Conservation (phyloP, 2,329 filamentous ascomycete genomes). For the Periconia sp. region DNA sequence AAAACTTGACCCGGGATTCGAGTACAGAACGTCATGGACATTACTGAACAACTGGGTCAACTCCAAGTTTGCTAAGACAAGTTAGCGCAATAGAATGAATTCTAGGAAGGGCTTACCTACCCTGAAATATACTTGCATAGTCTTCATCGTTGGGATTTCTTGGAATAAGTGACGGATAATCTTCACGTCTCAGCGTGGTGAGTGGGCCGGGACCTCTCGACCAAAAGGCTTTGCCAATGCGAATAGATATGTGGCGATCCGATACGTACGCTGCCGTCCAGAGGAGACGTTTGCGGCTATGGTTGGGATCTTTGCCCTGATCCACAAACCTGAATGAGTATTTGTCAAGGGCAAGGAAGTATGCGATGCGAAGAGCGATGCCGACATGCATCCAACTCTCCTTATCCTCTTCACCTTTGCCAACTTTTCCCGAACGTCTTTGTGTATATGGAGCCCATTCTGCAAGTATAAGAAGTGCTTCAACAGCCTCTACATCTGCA, state of each 20-base stretch:
- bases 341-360: constrained; percentile 72
- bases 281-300: constrained; percentile 68
- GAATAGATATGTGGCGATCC: constrained; percentile 65
- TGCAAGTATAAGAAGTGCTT: constrained; percentile 71
- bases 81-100: neutral
- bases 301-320: constrained; percentile 63
- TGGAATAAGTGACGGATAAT: constrained; percentile 71
- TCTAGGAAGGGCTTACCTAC: neutral
- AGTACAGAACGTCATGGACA: constrained; percentile 75
- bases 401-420: constrained; percentile 74
- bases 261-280: constrained; percentile 63
- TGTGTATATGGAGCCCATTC: constrained; percentile 76
- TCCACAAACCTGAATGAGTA: constrained; percentile 69
- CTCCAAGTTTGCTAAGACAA: constrained; percentile 64
- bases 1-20: constrained; percentile 71
- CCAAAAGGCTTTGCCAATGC: constrained; percentile 76
- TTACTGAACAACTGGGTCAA: constrained; percentile 76
- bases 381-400: constrained; percentile 81
- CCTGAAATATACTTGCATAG: constrained; percentile 70
- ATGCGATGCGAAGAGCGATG: constrained; percentile 71
- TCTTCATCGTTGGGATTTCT: constrained; percentile 67
- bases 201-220: constrained; percentile 72
- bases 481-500: constrained; percentile 72
- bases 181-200: constrained; percentile 67
- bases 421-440: constrained; percentile 66